Percentiles rank a stretch among this genome's conserved stretches.
These are phyloP conservation scores for Mucor saturninus DNA, from an alignment of 371 early-diverging fungal species.

Conservation along the genomic window DNA sequence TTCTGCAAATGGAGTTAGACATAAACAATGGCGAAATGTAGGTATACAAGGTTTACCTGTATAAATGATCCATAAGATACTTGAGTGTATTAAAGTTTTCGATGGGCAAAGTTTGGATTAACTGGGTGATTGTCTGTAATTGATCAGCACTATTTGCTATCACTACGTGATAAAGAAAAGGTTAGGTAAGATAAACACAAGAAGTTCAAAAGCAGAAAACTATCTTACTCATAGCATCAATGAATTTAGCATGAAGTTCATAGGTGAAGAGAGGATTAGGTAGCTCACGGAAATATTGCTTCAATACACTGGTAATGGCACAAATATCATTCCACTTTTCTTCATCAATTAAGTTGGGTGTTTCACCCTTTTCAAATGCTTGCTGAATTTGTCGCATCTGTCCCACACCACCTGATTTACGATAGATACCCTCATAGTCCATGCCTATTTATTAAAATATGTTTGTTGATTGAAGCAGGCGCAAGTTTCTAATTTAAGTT, in stretches of 20 bases:
- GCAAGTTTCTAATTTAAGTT: background rate
- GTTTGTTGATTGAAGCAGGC: too few species aligned
- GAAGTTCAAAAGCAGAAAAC: background rate
- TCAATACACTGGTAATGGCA: slow-evolving; percentile 88
- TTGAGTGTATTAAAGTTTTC: slow-evolving; percentile 52
- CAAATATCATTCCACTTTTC: slow-evolving; percentile 66
- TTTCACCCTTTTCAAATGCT: slow-evolving; percentile 53
- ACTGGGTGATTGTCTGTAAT: slow-evolving; percentile 19
- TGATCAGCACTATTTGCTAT: slow-evolving; percentile 27
- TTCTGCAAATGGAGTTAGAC: slow-evolving; percentile 27
- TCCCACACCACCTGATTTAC: slow-evolving; percentile 85
- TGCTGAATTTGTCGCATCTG: slow-evolving; percentile 73
- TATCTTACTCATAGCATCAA: slow-evolving; percentile 61
- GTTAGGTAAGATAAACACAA: background rate
- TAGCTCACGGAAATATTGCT: slow-evolving; percentile 91
- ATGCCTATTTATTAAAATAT: slow-evolving; percentile 28
- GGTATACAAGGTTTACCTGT: slow-evolving; percentile 24
- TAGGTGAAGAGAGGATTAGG: slow-evolving; percentile 90
- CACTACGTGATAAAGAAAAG: slow-evolving; percentile 9
- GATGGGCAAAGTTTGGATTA: slow-evolving; percentile 42
- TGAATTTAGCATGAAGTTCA: slow-evolving; percentile 75
- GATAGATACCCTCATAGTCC: slow-evolving; percentile 81
- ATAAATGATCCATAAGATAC: slow-evolving; percentile 44
- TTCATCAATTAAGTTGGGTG: slow-evolving; percentile 52
- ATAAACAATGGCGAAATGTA: too few species aligned